These are phyloP conservation scores for Albatrellus ellisii DNA, from an alignment of 768 basidiomycete species.

Conservation along the genomic window DNA sequence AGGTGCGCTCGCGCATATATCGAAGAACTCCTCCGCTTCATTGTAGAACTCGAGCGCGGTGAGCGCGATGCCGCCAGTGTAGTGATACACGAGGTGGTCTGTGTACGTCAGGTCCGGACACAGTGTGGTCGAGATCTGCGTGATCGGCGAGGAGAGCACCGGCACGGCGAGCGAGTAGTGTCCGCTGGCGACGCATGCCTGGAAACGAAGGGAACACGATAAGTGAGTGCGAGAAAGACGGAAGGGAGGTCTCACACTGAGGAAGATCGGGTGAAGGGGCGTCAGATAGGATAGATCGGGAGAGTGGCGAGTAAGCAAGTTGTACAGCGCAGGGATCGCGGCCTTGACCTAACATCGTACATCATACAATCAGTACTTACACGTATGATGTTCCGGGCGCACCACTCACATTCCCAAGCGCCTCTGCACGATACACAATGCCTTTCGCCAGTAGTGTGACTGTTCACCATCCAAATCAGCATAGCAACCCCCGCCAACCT, in stretches of 20 bases:
- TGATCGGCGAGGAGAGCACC: constrained; percentile 50
- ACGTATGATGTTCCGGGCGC: not conserved
- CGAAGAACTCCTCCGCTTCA: constrained; percentile 66
- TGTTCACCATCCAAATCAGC: constrained; percentile 21
- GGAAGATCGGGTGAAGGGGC: constrained; percentile 53
- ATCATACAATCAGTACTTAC: not conserved
- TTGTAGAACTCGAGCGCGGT: constrained; percentile 50
- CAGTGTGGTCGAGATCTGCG: constrained; percentile 42
- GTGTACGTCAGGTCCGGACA: constrained; percentile 54
- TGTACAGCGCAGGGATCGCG: constrained; percentile 44
- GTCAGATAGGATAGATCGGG: constrained; percentile 47
- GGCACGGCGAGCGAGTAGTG: constrained; percentile 46
- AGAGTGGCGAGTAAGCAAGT: constrained; percentile 51
- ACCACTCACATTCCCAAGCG: constrained; percentile 35
- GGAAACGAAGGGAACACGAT: not conserved
- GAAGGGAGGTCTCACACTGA: constrained; percentile 32
- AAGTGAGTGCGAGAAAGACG: not conserved
- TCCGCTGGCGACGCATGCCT: constrained; percentile 45
- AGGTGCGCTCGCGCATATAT: constrained; percentile 51
- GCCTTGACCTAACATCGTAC: constrained; percentile 27
- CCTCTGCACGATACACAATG: constrained; percentile 37
- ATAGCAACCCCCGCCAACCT: not conserved
- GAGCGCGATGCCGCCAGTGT: constrained; percentile 61
- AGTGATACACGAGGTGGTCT: constrained; percentile 80
- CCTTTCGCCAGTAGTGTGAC: constrained; percentile 57